These are phyloP conservation scores for Polygonum maritimum DNA, from an alignment of 148 eudicot species.

Conservation along the genomic window DNA sequence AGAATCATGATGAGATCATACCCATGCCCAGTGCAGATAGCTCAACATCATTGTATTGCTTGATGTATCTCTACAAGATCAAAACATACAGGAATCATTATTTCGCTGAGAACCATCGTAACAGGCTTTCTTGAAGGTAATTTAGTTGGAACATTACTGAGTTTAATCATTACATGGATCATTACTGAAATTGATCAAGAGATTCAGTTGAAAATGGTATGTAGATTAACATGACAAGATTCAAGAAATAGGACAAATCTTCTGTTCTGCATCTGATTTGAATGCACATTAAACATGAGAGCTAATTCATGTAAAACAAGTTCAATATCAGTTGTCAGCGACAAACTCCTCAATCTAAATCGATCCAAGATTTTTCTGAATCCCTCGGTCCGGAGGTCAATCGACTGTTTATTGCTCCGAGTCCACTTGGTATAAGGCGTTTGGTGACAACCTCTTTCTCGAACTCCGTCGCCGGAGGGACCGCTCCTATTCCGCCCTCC, in stretches of 20 bases:
- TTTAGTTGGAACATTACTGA: not conserved
- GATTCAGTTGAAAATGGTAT: not conserved
- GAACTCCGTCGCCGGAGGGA: too few species aligned
- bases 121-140: too few species aligned
- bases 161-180: not conserved
- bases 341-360: not conserved
- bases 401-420: too few species aligned
- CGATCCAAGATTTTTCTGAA: not conserved
- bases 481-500: too few species aligned
- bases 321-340: not conserved
- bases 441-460: too few species aligned
- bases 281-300: not conserved
- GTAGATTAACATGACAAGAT: not conserved
- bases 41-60: slow-evolving; percentile 35
- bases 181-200: not conserved
- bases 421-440: too few species aligned
- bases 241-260: not conserved
- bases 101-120: too few species aligned
- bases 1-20: not conserved
- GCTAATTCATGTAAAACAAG: not conserved
- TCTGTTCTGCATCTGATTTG: not conserved
- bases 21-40: slow-evolving; percentile 51
- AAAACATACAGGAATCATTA: not conserved
- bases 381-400: too few species aligned
- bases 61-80: slow-evolving; percentile 32